These are phyloP conservation scores for Drechslera avenae DNA, from an alignment of 2,329 filamentous ascomycete species.

Conservation along the genomic window DNA sequence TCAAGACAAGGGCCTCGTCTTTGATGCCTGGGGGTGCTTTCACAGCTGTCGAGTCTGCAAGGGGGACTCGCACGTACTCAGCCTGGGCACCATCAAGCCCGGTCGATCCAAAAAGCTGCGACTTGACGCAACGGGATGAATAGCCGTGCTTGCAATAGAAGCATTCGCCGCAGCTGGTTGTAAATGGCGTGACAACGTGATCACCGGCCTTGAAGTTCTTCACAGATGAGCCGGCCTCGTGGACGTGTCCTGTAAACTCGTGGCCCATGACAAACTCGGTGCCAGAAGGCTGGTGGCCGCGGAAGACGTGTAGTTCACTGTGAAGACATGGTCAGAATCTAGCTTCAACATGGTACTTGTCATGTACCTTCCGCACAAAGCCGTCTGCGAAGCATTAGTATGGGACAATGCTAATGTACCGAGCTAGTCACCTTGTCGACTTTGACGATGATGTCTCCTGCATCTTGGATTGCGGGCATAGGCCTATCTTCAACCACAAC, in stretches of 20 bases:
- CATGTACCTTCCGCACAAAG: conserved; percentile 81
- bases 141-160: conserved; percentile 82
- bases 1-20: conserved; percentile 77
- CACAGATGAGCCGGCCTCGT: conserved; percentile 70
- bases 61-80: conserved; percentile 74
- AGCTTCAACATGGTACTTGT: neutral
- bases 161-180: conserved; percentile 65
- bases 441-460: conserved; percentile 79
- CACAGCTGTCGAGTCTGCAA: conserved; percentile 80
- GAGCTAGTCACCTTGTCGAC: conserved; percentile 62
- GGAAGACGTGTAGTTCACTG: conserved; percentile 85
- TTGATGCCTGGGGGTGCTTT: conserved; percentile 73
- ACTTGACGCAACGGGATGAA: conserved; percentile 76
- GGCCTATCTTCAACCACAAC: conserved; percentile 80
- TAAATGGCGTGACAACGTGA: conserved; percentile 82
- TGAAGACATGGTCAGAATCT: conserved; percentile 11
- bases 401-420: neutral
- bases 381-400: conserved; percentile 57
- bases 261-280: conserved; percentile 76
- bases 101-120: conserved; percentile 71
- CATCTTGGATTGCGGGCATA: conserved; percentile 72
- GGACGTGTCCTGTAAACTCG: conserved; percentile 81
- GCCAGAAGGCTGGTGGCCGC: conserved; percentile 74
- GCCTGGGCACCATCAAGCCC: conserved; percentile 79
- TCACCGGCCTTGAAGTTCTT: conserved; percentile 74